Evolutionary conservation across 2,329 filamentous ascomycete genomes (phyloP).

Genomic region (Sordariomycetes sp.): DNA sequence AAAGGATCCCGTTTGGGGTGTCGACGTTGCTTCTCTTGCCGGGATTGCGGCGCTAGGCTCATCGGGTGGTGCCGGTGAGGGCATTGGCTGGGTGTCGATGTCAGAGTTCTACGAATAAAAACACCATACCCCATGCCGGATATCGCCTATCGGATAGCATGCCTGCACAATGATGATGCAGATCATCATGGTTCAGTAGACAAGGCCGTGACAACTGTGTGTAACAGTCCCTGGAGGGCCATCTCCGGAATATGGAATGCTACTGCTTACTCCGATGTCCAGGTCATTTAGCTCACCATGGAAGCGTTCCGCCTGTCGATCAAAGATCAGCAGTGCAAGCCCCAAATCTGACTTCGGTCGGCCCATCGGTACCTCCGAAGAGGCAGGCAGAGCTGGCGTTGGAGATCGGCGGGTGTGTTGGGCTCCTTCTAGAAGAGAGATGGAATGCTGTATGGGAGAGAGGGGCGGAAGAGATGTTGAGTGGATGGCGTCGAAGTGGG

Average conservation of each 20-base stretch:
- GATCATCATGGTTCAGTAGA: neutral
- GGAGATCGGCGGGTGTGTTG: neutral
- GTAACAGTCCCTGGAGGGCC: neutral
- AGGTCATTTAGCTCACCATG: too few relatives aligned
- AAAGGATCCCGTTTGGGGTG: too few relatives aligned
- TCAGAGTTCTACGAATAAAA: neutral
- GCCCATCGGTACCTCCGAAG: neutral
- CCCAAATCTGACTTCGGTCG: neutral
- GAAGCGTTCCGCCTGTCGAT: too few relatives aligned
- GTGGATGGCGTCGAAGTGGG: neutral
- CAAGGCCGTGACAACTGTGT: neutral
- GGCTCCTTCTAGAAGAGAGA: neutral
- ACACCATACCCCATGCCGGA: neutral
- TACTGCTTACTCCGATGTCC: too few relatives aligned
- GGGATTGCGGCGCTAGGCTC: too few relatives aligned
- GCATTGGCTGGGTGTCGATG: too few relatives aligned
- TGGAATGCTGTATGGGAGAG: neutral
- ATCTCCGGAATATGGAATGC: too few relatives aligned
- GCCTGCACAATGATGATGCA: neutral
- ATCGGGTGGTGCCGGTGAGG: too few relatives aligned
- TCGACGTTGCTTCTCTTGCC: too few relatives aligned
- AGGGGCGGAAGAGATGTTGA: neutral
- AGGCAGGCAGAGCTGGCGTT: neutral
- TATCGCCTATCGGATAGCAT: neutral
- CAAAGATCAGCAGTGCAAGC: neutral